These are phyloP conservation scores for Pythium aquatile DNA, from an alignment of 352 stramenopile species.

Conservation along the genomic window DNA sequence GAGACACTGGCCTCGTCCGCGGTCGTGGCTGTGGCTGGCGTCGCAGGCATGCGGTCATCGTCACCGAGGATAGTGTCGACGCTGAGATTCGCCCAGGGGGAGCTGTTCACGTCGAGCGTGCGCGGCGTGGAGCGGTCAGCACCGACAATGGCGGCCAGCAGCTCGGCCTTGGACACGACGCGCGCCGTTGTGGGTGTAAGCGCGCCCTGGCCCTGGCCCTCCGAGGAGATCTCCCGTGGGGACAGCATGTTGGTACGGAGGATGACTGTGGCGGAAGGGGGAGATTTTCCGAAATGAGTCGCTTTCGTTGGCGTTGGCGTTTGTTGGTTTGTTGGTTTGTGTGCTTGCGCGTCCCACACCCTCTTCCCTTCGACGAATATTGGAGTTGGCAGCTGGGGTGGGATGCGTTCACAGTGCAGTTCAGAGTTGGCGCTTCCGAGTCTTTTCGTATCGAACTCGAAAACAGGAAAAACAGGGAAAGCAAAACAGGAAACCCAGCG, in stretches of 20 bases:
- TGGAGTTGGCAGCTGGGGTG: background rate
- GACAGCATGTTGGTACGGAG: constrained; percentile 24
- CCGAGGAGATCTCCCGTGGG: constrained; percentile 71
- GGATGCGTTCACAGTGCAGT: background rate
- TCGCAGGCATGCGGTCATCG: constrained; percentile 15
- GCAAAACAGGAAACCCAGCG: background rate
- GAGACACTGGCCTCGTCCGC: background rate
- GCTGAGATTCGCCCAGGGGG: constrained; percentile 72
- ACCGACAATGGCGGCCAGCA: constrained; percentile 25
- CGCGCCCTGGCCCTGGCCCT: constrained; percentile 43
- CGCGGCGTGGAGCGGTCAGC: constrained; percentile 50
- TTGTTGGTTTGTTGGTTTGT: background rate
- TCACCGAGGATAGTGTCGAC: constrained; percentile 49
- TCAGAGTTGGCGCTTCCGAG: too few relatives aligned
- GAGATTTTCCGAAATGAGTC: constrained; percentile 8
- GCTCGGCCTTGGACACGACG: constrained; percentile 47
- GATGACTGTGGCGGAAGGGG: background rate
- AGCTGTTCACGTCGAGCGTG: constrained; percentile 43
- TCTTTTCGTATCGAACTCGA: background rate
- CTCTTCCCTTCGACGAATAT: background rate
- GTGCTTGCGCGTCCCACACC: background rate
- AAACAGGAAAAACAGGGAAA: background rate
- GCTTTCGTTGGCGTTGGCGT: background rate
- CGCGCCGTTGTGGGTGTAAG: constrained; percentile 63
- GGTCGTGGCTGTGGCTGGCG: background rate